Base-by-base conservation (phyloP, 2,329 filamentous ascomycete genomes). In the Penicillium sp. region DNA sequence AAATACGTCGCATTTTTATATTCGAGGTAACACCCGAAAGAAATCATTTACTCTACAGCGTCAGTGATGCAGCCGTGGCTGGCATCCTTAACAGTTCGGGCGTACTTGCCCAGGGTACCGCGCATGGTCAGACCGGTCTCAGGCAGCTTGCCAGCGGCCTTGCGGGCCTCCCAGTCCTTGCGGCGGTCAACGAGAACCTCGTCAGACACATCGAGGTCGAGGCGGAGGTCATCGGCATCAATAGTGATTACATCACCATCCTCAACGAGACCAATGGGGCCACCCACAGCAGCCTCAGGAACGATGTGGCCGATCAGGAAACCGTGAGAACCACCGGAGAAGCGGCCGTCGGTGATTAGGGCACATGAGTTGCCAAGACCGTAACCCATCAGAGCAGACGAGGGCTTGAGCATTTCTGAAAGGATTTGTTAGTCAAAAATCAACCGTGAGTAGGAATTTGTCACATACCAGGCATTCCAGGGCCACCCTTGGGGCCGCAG, bases 301-400 rank as follows among this genome's bases (percentile, higher is more conserved):
- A 92, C 90, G 59, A 96, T 89, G 75, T 94, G 90, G 1, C 90
- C 90, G 67, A 94, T 93, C 64, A 94, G 79, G 82, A 94, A 94
- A 37, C 90, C 90, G 81, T 94, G 90, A 58, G 85, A 89, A 50
- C 89, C 91, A 55, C 91, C 91, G 8, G 72, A 75, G 69, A 75
- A 76, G 47, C 74, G 71, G 23, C 87, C 87, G 65, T 90, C 88
- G 1, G 88, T 90, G 72, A 90, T 86, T 35, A 90, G 77, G 3
- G 88, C 88, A 22, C 87, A 84, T 59, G 89, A 86, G 55, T 87
- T 77, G 44, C 87, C 87, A 11, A 89, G 81, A 15, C 87, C 87
- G 20, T 85, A 85, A 18, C 87, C 87, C 87, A 90, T 90, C 69
- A 90, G 87, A 27, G 86, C 86, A 12, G 85, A 85, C 47, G 81